These are phyloP conservation scores for Pestalotiopsis sp. DNA, from an alignment of 2,329 filamentous ascomycete genomes.

Conservation along the genomic window DNA sequence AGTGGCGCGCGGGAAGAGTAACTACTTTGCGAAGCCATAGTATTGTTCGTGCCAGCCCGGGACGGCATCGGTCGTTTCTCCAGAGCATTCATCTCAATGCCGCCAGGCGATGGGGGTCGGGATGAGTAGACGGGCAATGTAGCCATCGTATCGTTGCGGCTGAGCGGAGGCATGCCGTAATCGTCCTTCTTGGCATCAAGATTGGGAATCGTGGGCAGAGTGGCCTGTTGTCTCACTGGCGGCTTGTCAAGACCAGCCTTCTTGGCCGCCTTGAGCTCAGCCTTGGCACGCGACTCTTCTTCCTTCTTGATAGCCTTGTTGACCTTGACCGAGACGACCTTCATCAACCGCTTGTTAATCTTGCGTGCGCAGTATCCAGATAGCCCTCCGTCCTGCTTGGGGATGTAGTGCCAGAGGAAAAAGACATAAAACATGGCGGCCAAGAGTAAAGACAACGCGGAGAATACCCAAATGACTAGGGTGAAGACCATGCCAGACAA, in stretches of 20 bases:
- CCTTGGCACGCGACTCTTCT: conserved; percentile 59
- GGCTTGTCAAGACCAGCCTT: conserved; percentile 55
- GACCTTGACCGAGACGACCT: conserved; percentile 84
- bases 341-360: conserved; percentile 81
- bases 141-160: conserved; percentile 60
- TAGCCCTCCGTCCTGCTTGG: conserved; percentile 76
- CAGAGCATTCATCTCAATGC: conserved; percentile 54
- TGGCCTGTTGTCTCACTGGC: conserved; percentile 60
- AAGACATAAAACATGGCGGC: conserved; percentile 80
- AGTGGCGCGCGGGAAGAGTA: conserved; percentile 68
- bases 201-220: conserved; percentile 60
- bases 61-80: conserved; percentile 52
- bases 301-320: conserved; percentile 86
- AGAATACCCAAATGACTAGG: conserved; percentile 84
- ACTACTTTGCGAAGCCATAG: conserved; percentile 60
- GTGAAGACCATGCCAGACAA: conserved; percentile 93
- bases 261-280: conserved; percentile 51
- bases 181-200: conserved; percentile 51
- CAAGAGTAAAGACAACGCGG: conserved; percentile 72
- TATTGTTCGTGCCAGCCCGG: conserved; percentile 44
- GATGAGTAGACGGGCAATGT: conserved; percentile 67
- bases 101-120: conserved; percentile 56
- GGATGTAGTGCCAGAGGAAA: conserved; percentile 93
- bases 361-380: conserved; percentile 89
- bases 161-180: conserved; percentile 60